Conservation (phyloP, 768 basidiomycete genomes). For the Calocybe cyanea region DNA sequence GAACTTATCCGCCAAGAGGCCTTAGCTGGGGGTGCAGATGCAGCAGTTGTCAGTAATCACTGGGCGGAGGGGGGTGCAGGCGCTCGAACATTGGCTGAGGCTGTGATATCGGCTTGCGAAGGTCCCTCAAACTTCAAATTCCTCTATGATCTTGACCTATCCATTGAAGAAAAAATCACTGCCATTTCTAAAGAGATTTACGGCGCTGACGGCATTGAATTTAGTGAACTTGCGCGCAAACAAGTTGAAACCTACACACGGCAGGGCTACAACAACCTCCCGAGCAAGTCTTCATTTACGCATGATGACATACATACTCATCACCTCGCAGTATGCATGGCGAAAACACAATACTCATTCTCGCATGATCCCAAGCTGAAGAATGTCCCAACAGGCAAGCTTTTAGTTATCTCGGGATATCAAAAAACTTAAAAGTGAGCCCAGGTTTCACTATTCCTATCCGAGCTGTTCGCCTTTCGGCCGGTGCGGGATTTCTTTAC, state of each 20-base stretch:
- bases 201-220: constrained; percentile 85
- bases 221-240: constrained; percentile 78
- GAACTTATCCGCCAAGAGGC: constrained; percentile 78
- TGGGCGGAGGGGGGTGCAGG: constrained; percentile 97
- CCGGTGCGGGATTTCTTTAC: constrained; percentile 94
- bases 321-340: constrained; percentile 76
- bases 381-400: constrained; percentile 74
- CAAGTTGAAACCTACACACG: constrained; percentile 90
- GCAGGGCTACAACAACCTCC: constrained; percentile 78
- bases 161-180: constrained; percentile 85
- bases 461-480: constrained; percentile 80
- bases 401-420: not conserved
- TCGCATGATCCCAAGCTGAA: constrained; percentile 92
- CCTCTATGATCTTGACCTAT: constrained; percentile 81
- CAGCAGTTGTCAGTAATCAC: constrained; percentile 93
- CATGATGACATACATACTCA: constrained; percentile 4
- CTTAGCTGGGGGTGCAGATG: constrained; percentile 85
- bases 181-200: constrained; percentile 91
- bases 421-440: not conserved
- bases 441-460: constrained; percentile 91
- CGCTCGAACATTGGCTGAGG: constrained; percentile 85
- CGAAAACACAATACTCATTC: constrained; percentile 97
- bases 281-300: constrained; percentile 49
- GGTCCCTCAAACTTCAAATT: constrained; percentile 83
- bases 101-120: constrained; percentile 86